Percentiles rank a stretch among this genome's conserved stretches.
phyloP scores from a whole-genome alignment of 78 protist species.

The Paratrimastix pyriformis region DNA sequence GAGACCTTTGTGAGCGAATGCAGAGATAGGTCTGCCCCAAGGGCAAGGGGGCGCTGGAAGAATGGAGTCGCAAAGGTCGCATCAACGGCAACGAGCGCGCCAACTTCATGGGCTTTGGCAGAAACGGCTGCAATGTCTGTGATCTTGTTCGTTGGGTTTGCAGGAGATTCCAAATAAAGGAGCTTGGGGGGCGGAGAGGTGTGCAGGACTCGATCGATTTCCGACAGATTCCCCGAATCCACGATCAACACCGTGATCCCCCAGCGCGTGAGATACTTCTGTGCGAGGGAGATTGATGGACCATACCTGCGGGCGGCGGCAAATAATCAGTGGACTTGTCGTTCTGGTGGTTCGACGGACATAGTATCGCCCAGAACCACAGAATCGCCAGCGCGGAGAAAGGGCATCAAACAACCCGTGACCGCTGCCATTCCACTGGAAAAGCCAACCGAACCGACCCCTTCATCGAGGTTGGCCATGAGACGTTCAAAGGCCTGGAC shows the following conservation, averaged over 20 bases:
- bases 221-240: too few species aligned
- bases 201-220: too few species aligned
- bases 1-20: constrained; percentile 87
- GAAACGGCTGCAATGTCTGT: constrained; percentile 58
- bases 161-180: constrained; percentile 82
- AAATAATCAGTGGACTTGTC: too few species aligned
- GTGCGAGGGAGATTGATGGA: too few species aligned
- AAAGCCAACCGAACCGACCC: constrained; percentile 45
- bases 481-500: constrained; percentile 63
- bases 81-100: constrained; percentile 69
- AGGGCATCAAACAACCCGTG: constrained; percentile 34
- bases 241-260: too few species aligned
- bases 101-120: constrained; percentile 51
- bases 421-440: constrained; percentile 36
- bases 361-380: constrained; percentile 61
- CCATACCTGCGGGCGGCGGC: too few species aligned
- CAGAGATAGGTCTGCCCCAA: constrained; percentile 83
- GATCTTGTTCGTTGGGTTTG: constrained; percentile 73
- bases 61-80: constrained; percentile 79
- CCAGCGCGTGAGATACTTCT: too few species aligned
- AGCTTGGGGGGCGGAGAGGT: too few species aligned
- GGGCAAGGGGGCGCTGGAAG: constrained; percentile 66
- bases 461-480: constrained; percentile 70
- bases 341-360: too few species aligned
- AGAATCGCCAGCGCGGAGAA: constrained; percentile 67